Percentiles rank a stretch among this genome's conserved stretches.
Conservation (phyloP, 108 stramenopile species). For the Fragilariopsis cylindrus region DNA sequence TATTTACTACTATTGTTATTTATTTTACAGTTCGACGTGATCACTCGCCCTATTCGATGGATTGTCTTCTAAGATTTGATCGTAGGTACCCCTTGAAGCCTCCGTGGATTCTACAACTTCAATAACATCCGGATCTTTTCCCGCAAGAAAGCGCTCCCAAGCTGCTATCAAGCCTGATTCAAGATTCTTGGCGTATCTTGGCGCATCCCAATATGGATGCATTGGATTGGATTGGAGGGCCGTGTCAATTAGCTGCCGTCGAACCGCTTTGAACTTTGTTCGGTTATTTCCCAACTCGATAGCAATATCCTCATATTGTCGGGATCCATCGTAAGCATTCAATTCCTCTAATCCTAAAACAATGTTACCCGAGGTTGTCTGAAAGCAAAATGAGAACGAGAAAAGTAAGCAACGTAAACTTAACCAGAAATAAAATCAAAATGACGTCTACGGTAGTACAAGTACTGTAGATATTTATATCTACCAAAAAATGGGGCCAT, state of each 20-base stretch:
- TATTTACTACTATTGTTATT: neutral
- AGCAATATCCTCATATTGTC: slow-evolving; percentile 71
- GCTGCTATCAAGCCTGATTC: slow-evolving; percentile 57
- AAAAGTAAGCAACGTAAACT: neutral
- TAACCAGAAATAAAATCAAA: neutral
- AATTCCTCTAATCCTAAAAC: slow-evolving; percentile 75
- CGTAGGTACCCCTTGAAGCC: slow-evolving; percentile 45
- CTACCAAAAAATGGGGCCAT: too few species aligned
- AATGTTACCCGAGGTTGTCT: slow-evolving; percentile 74
- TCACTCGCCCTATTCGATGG: slow-evolving; percentile 26
- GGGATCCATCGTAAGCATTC: slow-evolving; percentile 69
- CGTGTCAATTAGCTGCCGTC: slow-evolving; percentile 60
- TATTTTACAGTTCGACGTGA: slow-evolving; percentile 35
- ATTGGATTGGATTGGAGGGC: slow-evolving; percentile 77
- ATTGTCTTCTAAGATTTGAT: slow-evolving; percentile 37
- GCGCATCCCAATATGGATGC: slow-evolving; percentile 89
- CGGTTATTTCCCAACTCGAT: slow-evolving; percentile 62
- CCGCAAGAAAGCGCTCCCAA: slow-evolving; percentile 66
- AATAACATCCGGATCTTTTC: slow-evolving; percentile 50
- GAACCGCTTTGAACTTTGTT: slow-evolving; percentile 45
- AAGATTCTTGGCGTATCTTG: slow-evolving; percentile 76
- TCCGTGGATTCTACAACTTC: slow-evolving; percentile 50
- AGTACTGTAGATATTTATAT: too few species aligned
- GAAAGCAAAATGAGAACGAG: neutral
- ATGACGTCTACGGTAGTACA: neutral